These are phyloP conservation scores for Chenopodium formosanum DNA, from an alignment of 148 eudicot species.

Conservation along the genomic window DNA sequence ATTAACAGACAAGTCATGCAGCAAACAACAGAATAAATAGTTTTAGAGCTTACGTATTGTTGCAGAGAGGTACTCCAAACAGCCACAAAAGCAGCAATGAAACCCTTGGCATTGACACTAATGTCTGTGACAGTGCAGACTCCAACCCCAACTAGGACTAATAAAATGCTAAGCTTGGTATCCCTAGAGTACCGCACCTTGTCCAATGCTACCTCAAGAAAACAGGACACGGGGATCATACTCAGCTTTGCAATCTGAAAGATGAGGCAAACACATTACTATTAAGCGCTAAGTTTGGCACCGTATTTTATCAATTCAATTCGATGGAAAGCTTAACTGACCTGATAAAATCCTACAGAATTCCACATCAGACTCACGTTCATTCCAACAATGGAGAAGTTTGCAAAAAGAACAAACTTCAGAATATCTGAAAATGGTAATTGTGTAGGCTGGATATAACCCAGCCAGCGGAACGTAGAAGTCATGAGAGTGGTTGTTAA, in stretches of 20 bases:
- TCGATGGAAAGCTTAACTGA: slow-evolving; percentile 21
- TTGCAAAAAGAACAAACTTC: slow-evolving; percentile 70
- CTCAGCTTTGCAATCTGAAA: slow-evolving; percentile 77
- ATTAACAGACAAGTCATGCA: neutral
- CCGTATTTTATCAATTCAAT: neutral
- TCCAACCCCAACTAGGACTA: slow-evolving; percentile 67
- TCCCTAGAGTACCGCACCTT: slow-evolving; percentile 59
- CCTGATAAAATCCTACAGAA: slow-evolving; percentile 87
- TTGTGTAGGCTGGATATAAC: slow-evolving; percentile 57
- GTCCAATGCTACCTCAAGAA: slow-evolving; percentile 62
- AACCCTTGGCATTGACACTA: slow-evolving; percentile 65
- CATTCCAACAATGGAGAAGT: slow-evolving; percentile 84
- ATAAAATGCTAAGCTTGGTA: slow-evolving; percentile 61
- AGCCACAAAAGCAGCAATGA: slow-evolving; percentile 63
- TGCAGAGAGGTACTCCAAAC: slow-evolving; percentile 79
- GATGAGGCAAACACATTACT: slow-evolving; percentile 6
- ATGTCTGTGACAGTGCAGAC: slow-evolving; percentile 76
- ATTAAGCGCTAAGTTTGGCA: neutral
- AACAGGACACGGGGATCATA: slow-evolving; percentile 75
- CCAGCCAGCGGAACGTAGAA: slow-evolving; percentile 47
- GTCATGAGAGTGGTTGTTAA: slow-evolving; percentile 71
- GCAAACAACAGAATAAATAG: slow-evolving; percentile 1
- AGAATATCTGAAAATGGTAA: slow-evolving; percentile 56
- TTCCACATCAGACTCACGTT: slow-evolving; percentile 90
- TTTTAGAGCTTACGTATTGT: slow-evolving; percentile 56